Evolutionary conservation across 176 grass and related monocot genomes (phyloP), one percentile per base, ranked within the genome.

Genomic region (Eleusine coracana): DNA sequence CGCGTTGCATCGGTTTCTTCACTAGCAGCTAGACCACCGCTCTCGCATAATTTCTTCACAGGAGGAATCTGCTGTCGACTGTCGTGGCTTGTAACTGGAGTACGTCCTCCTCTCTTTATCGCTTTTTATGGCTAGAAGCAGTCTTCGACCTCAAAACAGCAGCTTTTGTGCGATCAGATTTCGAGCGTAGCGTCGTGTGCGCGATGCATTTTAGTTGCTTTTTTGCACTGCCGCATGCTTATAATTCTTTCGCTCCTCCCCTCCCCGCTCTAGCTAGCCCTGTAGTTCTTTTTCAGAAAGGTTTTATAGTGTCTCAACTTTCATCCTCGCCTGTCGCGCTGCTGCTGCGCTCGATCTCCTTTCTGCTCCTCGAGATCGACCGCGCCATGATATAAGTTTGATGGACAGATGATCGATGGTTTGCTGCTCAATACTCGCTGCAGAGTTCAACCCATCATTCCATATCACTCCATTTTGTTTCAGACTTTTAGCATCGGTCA

Each of bases 211-310:
- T 56, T 81, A n/a, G 68, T 73, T 56, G 58, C 73, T 83, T 89
- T 84, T 83, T 81, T 82, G 59, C 74, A 67, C 88, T 83, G 91
- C 50, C 50, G 50, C 91, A 91, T 97, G 91, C 91, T 80, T 80
- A 80, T 89, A 90, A 88, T 91, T 91, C 91, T 91, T 96, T 89
- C 85, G 76, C 84, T 81, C 86, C 40, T 9, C 39, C 8, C 46
- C 46, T 48, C 11, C 48, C 12, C 48, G 48, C 12, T 52, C 50
- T 52, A 2, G 14, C 3, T 66, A 2, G 14, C 3, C 56, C 71
- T 82, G 75, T 88, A 84, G 87, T 71, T 76, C 90, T 92, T 95
- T 92, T 92, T 89, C 87, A 89, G 79, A 98, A 93, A 91, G 88
- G 75, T 86, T 91, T 86, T 89, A 81, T 89, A 81, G 51, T 86